A percentile compares a stretch with the other conserved stretches of the same genome.
Conservation (phyloP, 2,329 filamentous ascomycete species). For the Penicillium decumbens region DNA sequence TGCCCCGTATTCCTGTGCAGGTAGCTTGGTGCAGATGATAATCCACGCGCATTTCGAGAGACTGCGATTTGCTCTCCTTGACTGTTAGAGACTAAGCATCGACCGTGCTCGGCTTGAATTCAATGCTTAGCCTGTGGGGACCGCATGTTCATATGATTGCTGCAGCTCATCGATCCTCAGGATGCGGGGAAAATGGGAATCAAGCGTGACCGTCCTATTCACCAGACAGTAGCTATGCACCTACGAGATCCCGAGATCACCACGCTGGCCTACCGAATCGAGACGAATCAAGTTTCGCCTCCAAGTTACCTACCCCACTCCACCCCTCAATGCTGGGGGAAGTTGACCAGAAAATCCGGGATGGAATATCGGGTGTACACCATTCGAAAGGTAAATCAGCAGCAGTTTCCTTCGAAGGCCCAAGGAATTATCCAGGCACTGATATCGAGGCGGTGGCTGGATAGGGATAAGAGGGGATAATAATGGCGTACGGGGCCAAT, state of each 20-base stretch:
- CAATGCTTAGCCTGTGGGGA: not conserved
- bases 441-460: slow-evolving; percentile 21
- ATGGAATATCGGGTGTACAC: not conserved
- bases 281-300: slow-evolving; percentile 6
- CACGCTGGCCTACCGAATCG: slow-evolving; percentile 9
- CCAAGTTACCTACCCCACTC: slow-evolving; percentile 8
- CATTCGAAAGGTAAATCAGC: not conserved
- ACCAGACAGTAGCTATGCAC: not conserved
- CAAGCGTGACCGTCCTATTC: not conserved
- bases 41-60: not conserved
- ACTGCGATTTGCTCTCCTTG: not conserved
- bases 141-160: not conserved
- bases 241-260: slow-evolving; percentile 7
- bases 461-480: not conserved
- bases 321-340: slow-evolving; percentile 12
- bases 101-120: not conserved
- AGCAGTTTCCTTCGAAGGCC: not conserved
- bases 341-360: slow-evolving; percentile 9
- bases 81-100: not conserved
- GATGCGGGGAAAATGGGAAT: not conserved
- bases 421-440: slow-evolving; percentile 9
- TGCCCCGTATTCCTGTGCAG: not conserved
- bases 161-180: not conserved
- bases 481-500: too few relatives aligned
- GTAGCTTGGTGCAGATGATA: not conserved